These are phyloP conservation scores for Knufia petricola DNA, from an alignment of 2,329 filamentous ascomycete species.

Conservation along the genomic window DNA sequence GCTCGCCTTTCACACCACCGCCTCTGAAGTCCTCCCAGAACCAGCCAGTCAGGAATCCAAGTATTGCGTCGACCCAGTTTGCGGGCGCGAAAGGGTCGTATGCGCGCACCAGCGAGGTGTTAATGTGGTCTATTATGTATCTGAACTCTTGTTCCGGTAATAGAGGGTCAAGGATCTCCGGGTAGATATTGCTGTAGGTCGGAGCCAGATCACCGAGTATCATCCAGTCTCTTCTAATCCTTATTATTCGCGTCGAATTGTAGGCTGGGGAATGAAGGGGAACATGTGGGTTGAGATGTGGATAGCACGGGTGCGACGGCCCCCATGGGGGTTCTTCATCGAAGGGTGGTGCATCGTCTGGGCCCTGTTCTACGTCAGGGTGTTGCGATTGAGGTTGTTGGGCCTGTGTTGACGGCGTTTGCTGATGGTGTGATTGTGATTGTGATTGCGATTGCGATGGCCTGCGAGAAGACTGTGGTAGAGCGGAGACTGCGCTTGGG, in stretches of 20 bases:
- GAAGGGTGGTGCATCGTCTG: constrained; percentile 35
- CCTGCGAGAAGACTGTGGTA: constrained; percentile 5
- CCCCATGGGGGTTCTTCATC: constrained; percentile 78
- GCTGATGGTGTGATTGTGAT: background rate
- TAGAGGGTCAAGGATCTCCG: constrained; percentile 84
- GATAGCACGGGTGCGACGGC: constrained; percentile 85
- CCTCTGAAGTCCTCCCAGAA: constrained; percentile 85
- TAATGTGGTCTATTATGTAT: constrained; percentile 69
- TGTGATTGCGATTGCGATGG: background rate
- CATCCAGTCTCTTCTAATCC: constrained; percentile 87
- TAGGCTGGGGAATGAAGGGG: constrained; percentile 66
- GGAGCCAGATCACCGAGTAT: constrained; percentile 80
- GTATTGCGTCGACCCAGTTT: constrained; percentile 67
- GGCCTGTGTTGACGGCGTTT: constrained; percentile 24
- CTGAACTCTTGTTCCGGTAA: constrained; percentile 82
- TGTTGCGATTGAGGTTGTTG: constrained; percentile 25
- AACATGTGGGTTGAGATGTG: constrained; percentile 87
- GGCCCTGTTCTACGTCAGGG: constrained; percentile 19
- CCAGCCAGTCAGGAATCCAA: constrained; percentile 83
- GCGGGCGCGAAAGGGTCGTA: constrained; percentile 70
- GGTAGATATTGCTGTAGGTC: constrained; percentile 89
- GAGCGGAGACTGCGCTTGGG: constrained; percentile 1
- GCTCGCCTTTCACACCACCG: constrained; percentile 58
- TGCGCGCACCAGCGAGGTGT: constrained; percentile 62
- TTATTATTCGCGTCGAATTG: constrained; percentile 73